Evolutionary conservation across 352 stramenopile species (phyloP), one percentile per base, ranked within the genome.

Genomic region (Phytophthora pini): DNA sequence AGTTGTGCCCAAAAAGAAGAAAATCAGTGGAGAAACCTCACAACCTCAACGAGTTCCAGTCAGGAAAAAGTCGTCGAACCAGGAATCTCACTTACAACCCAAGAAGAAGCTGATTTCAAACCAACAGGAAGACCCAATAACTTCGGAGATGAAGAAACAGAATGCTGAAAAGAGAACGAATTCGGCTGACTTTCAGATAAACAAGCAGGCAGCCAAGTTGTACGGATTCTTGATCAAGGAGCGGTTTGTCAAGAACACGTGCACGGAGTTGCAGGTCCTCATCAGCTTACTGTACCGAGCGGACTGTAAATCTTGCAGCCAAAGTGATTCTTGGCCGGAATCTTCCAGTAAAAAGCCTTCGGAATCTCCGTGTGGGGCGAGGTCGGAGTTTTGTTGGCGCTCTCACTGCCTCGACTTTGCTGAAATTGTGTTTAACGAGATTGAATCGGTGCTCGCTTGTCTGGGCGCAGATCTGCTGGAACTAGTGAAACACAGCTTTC

Each of bases 151-250:
- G 26, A 61, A 62, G 26, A 46, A 41, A 32, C 36, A 20, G 2
- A 26, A 3, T 11, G 45, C 29, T 43, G 12, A 40, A 17, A 49
- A n/a, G 11, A 55, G 3, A 12, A 27, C 47, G 0, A 48, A 13
- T 3, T 27, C 32, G 22, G 13, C 38, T 15, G 68, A 61, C 32
- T 76, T 70, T 43, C 15, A 45, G 4, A 46, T 70, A 3, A 89
- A 89, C 44, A 49, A 58, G 0, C 72, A 76, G 17, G 80, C 78
- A 1, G 78, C 80, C 13, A 80, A 76, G 48, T 47, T 89, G 15
- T 89, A 83, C 44, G 80, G 68, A 4, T 84, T 82, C 38, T 41
- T 89, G 7, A 86, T 89, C 57, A 58, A 47, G 22, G 68, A 84
- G 31, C 62, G 74, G 10, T 68, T 87, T 49, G 76, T 80, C 20